Percentiles rank a stretch among this genome's conserved stretches.
Evolutionary conservation across 331 rosid genomes (phyloP).

Genomic region (Quercus lobata): DNA sequence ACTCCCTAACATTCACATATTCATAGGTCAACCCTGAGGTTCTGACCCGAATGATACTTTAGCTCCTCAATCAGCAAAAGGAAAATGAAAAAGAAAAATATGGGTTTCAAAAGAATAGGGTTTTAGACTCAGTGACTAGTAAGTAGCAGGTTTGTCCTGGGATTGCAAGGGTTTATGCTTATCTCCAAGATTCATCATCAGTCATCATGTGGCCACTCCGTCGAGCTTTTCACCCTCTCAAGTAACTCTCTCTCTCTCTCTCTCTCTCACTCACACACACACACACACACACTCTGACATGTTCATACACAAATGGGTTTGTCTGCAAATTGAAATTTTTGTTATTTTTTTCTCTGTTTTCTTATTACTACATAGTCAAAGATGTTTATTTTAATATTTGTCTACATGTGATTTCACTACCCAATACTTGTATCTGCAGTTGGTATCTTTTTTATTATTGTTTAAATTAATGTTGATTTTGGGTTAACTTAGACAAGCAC

Average conservation of each 20-base stretch:
- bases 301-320: not conserved
- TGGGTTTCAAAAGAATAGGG: not conserved
- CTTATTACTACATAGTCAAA: not conserved
- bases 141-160: too few species aligned
- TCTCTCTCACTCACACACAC: not conserved
- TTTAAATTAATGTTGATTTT: not conserved
- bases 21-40: too few species aligned
- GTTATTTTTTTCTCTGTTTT: not conserved
- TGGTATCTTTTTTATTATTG: not conserved
- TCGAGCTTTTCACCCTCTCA: not conserved
- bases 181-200: too few species aligned
- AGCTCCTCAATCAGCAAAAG: too few species aligned
- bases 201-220: not conserved
- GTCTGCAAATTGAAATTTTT: not conserved
- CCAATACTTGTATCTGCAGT: not conserved
- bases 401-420: not conserved
- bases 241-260: not conserved
- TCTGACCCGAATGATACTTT: too few species aligned
- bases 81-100: too few species aligned
- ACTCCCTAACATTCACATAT: too few species aligned
- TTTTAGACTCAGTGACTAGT: not conserved
- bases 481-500: not conserved
- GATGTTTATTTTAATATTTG: too few species aligned
- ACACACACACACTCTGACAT: too few species aligned
- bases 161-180: not conserved